phyloP scores from a whole-genome alignment of 73 alveolate genomes.

The Loxodes magnus region DNA sequence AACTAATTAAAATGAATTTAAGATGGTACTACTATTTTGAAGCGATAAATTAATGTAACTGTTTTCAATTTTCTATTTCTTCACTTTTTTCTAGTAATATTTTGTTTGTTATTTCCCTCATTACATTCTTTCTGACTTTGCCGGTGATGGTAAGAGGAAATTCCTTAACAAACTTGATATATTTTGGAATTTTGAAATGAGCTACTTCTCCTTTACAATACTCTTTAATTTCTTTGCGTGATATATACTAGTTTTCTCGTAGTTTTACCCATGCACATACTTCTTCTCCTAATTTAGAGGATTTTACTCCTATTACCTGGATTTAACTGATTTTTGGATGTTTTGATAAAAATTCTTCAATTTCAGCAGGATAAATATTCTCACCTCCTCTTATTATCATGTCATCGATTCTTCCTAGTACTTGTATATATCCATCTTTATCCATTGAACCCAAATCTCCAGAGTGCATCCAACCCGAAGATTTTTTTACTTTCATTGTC shows the following conservation, averaged over 20 bases:
- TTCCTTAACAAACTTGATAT: conserved; percentile 35
- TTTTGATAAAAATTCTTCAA: conserved; percentile 46
- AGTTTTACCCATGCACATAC: conserved; percentile 61
- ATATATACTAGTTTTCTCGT: conserved; percentile 8
- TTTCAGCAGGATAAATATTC: conserved; percentile 67
- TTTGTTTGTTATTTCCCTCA: no score
- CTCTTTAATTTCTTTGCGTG: conserved; percentile 22
- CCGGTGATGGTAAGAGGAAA: conserved; percentile 78
- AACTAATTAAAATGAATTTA: no score
- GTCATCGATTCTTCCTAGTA: conserved; percentile 73
- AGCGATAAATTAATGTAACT: no score
- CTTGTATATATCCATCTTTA: conserved; percentile 55
- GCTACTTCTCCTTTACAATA: conserved; percentile 53
- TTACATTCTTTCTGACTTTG: conserved; percentile 51
- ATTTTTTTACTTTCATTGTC: conserved; percentile 41
- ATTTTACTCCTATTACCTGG: conserved; percentile 63
- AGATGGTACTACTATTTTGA: no score
- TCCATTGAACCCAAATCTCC: conserved; percentile 66
- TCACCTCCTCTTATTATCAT: conserved; percentile 87
- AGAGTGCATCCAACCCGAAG: conserved; percentile 45
- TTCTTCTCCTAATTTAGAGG: conserved; percentile 66
- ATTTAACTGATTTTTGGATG: conserved; percentile 48
- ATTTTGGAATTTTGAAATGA: conserved; percentile 52
- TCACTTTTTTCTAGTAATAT: no score
- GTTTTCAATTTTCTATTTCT: no score